Percentiles rank a stretch among this genome's conserved stretches.
phyloP scores from a whole-genome alignment of 2,329 filamentous ascomycete genomes.

The Diaporthe humulicola region DNA sequence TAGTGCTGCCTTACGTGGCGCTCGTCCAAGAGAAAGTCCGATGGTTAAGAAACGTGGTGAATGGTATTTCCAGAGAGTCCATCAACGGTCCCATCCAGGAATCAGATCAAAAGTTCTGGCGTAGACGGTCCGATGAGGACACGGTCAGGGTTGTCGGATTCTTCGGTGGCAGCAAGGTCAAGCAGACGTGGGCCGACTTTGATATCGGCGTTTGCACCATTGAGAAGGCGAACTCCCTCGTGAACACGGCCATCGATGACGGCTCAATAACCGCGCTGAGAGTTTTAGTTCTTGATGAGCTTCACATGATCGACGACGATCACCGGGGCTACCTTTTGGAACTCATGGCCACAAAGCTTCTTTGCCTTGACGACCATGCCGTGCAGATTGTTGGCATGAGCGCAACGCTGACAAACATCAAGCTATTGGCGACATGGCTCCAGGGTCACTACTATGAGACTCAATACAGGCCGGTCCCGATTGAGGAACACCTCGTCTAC shows the following conservation, averaged over 20 bases:
- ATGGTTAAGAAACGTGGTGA: slow-evolving; percentile 77
- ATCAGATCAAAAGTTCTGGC: slow-evolving; percentile 61
- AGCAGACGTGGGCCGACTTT: slow-evolving; percentile 78
- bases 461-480: slow-evolving; percentile 79
- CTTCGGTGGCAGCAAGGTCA: slow-evolving; percentile 79
- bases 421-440: slow-evolving; percentile 78
- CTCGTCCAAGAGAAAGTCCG: slow-evolving; percentile 84
- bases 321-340: slow-evolving; percentile 82
- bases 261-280: slow-evolving; percentile 74
- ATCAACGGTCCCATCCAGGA: slow-evolving; percentile 49
- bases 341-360: slow-evolving; percentile 78
- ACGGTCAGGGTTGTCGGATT: slow-evolving; percentile 77
- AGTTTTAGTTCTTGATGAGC: slow-evolving; percentile 79
- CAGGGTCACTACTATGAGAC: slow-evolving; percentile 79
- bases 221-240: slow-evolving; percentile 83
- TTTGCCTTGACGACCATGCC: slow-evolving; percentile 72
- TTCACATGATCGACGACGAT: slow-evolving; percentile 87
- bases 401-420: slow-evolving; percentile 82
- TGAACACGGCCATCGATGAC: slow-evolving; percentile 81
- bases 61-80: slow-evolving; percentile 64
- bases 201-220: slow-evolving; percentile 85
- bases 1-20: slow-evolving; percentile 83
- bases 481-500: slow-evolving; percentile 81
- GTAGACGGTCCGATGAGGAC: slow-evolving; percentile 67
- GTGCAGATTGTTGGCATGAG: slow-evolving; percentile 86